These are phyloP conservation scores for Cordyceps cicadae DNA, from an alignment of 2,329 filamentous ascomycete species.

Conservation along the genomic window DNA sequence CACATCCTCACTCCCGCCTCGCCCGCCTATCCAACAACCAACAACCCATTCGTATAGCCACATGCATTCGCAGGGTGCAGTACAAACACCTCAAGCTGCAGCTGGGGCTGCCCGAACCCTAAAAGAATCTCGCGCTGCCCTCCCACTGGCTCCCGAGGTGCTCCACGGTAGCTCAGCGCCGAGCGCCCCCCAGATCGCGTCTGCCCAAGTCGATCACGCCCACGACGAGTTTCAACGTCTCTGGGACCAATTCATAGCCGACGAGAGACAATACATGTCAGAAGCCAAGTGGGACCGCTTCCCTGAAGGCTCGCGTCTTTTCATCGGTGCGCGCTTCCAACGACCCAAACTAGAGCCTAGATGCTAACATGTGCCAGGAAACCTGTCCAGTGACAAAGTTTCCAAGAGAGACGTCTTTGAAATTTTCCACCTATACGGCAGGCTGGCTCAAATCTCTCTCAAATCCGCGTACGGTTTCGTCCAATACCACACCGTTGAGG, in stretches of 20 bases:
- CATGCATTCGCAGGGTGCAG: constrained; percentile 18
- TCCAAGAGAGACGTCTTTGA: constrained; percentile 92
- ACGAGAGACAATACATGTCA: constrained; percentile 66
- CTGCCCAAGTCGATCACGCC: constrained; percentile 28
- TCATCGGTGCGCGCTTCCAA: constrained; percentile 58
- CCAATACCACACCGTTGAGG: constrained; percentile 71
- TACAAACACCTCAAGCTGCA: constrained; percentile 20
- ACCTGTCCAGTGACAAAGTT: constrained; percentile 85
- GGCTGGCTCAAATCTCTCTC: constrained; percentile 86
- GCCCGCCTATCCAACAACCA: constrained; percentile 34
- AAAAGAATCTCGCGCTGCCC: constrained; percentile 24
- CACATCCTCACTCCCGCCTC: constrained; percentile 38
- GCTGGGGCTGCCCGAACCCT: constrained; percentile 25
- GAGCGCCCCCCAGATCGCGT: constrained; percentile 19
- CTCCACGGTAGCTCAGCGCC: constrained; percentile 20
- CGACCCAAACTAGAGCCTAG: constrained; percentile 18
- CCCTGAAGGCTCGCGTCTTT: constrained; percentile 66
- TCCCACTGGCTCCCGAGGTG: constrained; percentile 23
- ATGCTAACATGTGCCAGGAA: constrained; percentile 50
- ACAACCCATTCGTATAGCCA: constrained; percentile 28
- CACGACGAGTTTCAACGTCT: constrained; percentile 47
- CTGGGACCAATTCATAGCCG: constrained; percentile 64
- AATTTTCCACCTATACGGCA: constrained; percentile 76
- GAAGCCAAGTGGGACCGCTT: constrained; percentile 78
- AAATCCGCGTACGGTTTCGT: constrained; percentile 97